Evolutionary conservation across 805 yeast genomes (phyloP).

Genomic region (Pichia exigua): DNA sequence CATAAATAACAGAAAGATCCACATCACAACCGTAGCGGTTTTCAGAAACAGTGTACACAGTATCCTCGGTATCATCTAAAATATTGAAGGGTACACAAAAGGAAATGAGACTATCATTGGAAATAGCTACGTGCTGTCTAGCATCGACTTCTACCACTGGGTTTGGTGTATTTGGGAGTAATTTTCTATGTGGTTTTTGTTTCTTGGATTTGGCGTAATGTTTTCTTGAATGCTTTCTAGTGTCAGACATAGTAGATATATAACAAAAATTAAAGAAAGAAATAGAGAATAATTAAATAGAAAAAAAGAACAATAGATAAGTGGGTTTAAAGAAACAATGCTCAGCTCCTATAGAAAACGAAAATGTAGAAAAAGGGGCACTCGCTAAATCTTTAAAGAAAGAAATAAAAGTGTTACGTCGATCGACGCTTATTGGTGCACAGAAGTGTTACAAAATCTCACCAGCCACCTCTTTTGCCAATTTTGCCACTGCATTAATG

Average conservation of each 20-base stretch:
- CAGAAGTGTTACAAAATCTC: background rate
- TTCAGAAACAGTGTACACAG: background rate
- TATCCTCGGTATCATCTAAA: slow-evolving; percentile 11
- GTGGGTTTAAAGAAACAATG: background rate
- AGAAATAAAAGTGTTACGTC: background rate
- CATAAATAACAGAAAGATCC: slow-evolving; percentile 6
- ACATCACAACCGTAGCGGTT: background rate
- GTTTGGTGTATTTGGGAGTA: background rate
- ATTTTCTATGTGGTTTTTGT: background rate
- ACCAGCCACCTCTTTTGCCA: background rate
- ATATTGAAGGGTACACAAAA: slow-evolving; percentile 19
- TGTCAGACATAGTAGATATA: background rate
- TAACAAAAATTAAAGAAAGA: background rate
- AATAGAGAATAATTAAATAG: background rate
- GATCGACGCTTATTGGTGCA: background rate
- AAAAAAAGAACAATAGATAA: background rate
- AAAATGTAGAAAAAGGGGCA: no score
- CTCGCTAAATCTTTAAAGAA: no score
- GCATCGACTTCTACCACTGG: background rate
- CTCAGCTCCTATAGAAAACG: no score
- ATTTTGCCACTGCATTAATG: background rate
- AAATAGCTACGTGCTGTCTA: background rate
- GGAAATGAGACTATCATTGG: slow-evolving; percentile 12
- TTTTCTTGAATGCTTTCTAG: background rate
- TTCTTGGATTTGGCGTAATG: background rate